phyloP scores from a whole-genome alignment of 495 filamentous ascomycete species.

The Talaromyces nanjingensis region DNA sequence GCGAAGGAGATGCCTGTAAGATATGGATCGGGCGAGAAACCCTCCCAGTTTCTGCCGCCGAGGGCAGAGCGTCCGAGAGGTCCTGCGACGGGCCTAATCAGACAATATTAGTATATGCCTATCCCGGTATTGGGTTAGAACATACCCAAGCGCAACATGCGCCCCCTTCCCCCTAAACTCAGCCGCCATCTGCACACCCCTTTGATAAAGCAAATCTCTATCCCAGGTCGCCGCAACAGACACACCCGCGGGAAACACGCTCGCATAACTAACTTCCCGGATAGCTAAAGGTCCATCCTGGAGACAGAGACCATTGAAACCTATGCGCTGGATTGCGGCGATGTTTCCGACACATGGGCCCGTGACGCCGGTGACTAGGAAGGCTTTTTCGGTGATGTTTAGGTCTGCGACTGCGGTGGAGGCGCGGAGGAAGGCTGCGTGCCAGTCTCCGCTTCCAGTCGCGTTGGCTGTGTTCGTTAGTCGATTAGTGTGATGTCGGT shows the following conservation, averaged over 20 bases:
- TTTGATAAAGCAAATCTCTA: slow-evolving; percentile 37
- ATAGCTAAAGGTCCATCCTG: slow-evolving; percentile 56
- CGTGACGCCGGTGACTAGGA: slow-evolving; percentile 65
- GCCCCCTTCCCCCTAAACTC: slow-evolving; percentile 43
- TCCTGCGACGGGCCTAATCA: slow-evolving; percentile 50
- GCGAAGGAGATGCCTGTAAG: slow-evolving; percentile 63
- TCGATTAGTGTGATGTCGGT: not conserved
- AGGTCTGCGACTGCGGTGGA: slow-evolving; percentile 66
- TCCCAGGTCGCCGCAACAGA: slow-evolving; percentile 56
- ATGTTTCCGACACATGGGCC: slow-evolving; percentile 59
- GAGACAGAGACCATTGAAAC: slow-evolving; percentile 56
- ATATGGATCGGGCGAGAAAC: slow-evolving; percentile 63
- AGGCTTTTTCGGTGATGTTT: slow-evolving; percentile 77
- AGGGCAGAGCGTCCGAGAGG: slow-evolving; percentile 63
- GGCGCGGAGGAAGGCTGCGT: slow-evolving; percentile 67
- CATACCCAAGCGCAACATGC: slow-evolving; percentile 44
- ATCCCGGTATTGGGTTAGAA: not conserved
- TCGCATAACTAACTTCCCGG: slow-evolving; percentile 47
- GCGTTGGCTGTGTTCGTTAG: slow-evolving; percentile 11
- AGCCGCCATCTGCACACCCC: slow-evolving; percentile 20
- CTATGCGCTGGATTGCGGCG: slow-evolving; percentile 52
- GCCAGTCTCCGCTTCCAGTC: slow-evolving; percentile 52
- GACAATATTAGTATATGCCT: not conserved
- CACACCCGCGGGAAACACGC: slow-evolving; percentile 58
- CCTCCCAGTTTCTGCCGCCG: slow-evolving; percentile 82